phyloP scores from a whole-genome alignment of 441 rosid species.

The Daphne laureola region DNA sequence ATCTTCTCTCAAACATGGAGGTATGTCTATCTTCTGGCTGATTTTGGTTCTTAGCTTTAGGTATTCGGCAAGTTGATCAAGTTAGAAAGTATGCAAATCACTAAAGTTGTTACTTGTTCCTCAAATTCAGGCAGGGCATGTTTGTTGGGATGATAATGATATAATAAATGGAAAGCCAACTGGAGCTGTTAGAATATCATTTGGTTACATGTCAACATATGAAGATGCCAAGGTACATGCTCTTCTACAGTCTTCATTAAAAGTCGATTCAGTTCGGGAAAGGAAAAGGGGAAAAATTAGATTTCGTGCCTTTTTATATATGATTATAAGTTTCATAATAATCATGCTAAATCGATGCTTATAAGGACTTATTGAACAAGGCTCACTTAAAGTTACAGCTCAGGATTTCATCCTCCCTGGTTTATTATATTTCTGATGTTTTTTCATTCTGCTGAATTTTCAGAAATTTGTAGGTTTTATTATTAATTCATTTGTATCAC shows the following conservation, averaged over 20 bases:
- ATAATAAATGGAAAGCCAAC: conserved; percentile 77
- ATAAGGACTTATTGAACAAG: no score
- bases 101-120: conserved; percentile 8
- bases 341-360: no score
- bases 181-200: conserved; percentile 89
- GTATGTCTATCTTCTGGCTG: conserved; percentile 27
- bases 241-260: conserved; percentile 1
- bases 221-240: conserved; percentile 73
- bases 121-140: conserved; percentile 75
- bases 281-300: no score
- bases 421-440: conserved; percentile 8
- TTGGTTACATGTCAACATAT: conserved; percentile 94
- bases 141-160: conserved; percentile 97
- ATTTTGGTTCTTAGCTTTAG: conserved; percentile 5
- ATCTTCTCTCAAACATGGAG: conserved; percentile 83
- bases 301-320: no score
- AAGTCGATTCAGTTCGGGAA: no score
- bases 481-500: conserved; percentile 48
- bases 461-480: conserved; percentile 80
- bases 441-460: conserved; percentile 7
- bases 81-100: conserved; percentile 5
- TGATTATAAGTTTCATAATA: no score
- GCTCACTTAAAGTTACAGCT: no score
- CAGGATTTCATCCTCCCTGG: not conserved
- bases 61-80: conserved; percentile 6